Evolutionary conservation across 805 yeast species (phyloP).

Genomic region (Starmerella khaoyaiensis): DNA sequence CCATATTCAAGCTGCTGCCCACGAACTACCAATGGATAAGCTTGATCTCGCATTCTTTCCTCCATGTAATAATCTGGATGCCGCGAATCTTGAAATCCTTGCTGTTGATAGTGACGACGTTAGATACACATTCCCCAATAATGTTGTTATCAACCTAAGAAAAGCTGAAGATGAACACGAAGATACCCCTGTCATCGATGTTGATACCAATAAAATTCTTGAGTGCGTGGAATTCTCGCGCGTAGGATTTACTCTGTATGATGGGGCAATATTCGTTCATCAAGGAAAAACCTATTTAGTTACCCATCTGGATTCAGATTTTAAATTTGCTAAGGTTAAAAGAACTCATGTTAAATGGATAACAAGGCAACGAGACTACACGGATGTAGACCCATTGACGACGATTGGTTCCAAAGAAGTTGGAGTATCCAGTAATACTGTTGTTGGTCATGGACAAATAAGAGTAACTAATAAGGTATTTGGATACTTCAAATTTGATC

Average conservation of each 20-base stretch:
- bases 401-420: slow-evolving; percentile 14
- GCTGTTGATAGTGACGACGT: slow-evolving; percentile 26
- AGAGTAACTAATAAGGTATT: slow-evolving; percentile 65
- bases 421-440: slow-evolving; percentile 8
- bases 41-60: slow-evolving; percentile 50
- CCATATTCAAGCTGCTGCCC: slow-evolving; percentile 91
- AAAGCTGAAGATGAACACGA: slow-evolving; percentile 72
- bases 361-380: slow-evolving; percentile 80
- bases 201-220: slow-evolving; percentile 61
- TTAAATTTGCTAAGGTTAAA: slow-evolving; percentile 69
- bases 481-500: slow-evolving; percentile 83
- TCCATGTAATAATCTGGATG: slow-evolving; percentile 14
- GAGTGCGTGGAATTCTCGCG: slow-evolving; percentile 85
- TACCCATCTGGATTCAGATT: slow-evolving; percentile 67
- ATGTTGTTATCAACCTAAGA: slow-evolving; percentile 53
- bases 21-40: slow-evolving; percentile 54
- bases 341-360: slow-evolving; percentile 90
- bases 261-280: slow-evolving; percentile 86
- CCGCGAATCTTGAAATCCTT: slow-evolving; percentile 5
- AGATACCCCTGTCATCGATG: slow-evolving; percentile 77
- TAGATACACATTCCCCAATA: slow-evolving; percentile 68
- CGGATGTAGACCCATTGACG: slow-evolving; percentile 73
- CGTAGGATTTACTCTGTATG: slow-evolving; percentile 78
- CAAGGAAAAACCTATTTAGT: slow-evolving; percentile 88
- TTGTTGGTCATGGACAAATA: slow-evolving; percentile 57